Conservation (phyloP, 2,329 filamentous ascomycete species). For the Metarhizium sp. region DNA sequence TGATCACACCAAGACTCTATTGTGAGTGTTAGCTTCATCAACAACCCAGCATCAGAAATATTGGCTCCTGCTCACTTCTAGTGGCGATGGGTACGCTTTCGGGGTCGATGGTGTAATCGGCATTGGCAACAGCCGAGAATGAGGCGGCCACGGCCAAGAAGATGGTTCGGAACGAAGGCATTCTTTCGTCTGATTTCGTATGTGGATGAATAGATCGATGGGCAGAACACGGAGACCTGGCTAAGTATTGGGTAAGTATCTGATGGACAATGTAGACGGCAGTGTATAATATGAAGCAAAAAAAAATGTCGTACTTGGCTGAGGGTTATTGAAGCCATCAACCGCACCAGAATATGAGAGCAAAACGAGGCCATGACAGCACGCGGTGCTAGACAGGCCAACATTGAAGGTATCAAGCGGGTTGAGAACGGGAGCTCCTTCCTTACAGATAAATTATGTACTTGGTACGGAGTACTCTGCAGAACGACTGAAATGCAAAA, state of each 20-base stretch:
- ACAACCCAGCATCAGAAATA: neutral
- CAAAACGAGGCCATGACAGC: too few relatives aligned
- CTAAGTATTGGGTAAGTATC: neutral
- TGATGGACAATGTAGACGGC: neutral
- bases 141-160: constrained; percentile 45
- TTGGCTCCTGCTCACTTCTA: constrained; percentile 35
- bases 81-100: constrained; percentile 41
- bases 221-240: neutral
- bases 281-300: neutral
- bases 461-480: too few relatives aligned
- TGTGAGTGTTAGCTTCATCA: constrained; percentile 11
- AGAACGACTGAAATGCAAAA: neutral
- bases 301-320: too few relatives aligned
- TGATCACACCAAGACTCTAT: constrained; percentile 55
- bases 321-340: too few relatives aligned
- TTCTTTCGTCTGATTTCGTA: constrained; percentile 19
- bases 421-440: too few relatives aligned
- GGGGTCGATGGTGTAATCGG: constrained; percentile 55
- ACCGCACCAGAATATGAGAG: too few relatives aligned
- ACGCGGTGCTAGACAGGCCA: too few relatives aligned
- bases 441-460: too few relatives aligned
- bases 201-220: neutral
- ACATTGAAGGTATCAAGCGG: too few relatives aligned
- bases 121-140: constrained; percentile 42
- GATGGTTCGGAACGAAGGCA: constrained; percentile 46